Conservation (phyloP, 805 yeast genomes). For the Yarrowia osloensis region DNA sequence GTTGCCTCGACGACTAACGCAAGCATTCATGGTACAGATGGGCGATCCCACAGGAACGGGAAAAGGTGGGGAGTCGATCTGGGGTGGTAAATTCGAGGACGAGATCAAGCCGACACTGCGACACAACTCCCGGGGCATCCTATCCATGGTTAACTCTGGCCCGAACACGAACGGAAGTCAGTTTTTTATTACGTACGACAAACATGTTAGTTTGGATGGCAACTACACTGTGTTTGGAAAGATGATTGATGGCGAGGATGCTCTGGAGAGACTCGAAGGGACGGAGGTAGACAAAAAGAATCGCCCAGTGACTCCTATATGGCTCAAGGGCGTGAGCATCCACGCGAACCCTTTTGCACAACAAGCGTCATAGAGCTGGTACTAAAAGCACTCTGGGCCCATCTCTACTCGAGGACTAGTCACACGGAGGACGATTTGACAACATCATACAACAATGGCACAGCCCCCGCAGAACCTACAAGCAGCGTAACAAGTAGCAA, state of each 20-base stretch:
- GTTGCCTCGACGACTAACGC: too few relatives aligned
- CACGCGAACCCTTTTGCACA: constrained; percentile 51
- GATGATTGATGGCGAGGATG: constrained; percentile 49
- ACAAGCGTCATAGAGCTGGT: too few relatives aligned
- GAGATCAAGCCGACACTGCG: constrained; percentile 48
- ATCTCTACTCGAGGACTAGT: too few relatives aligned
- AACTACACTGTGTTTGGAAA: constrained; percentile 78
- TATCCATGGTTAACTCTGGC: constrained; percentile 92
- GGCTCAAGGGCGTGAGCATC: constrained; percentile 43
- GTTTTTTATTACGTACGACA: constrained; percentile 77
- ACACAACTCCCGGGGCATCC: constrained; percentile 76
- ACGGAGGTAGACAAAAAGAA: constrained; percentile 52
- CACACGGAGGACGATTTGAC: too few relatives aligned
- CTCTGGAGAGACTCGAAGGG: constrained; percentile 61
- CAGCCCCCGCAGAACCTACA: not conserved
- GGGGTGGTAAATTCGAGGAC: constrained; percentile 44
- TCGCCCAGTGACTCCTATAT: constrained; percentile 43
- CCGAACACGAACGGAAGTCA: constrained; percentile 92
- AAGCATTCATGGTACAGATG: constrained; percentile 43
- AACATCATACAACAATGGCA: not conserved
- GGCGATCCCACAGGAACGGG: constrained; percentile 46
- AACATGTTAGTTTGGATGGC: constrained; percentile 72
- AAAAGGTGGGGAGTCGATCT: constrained; percentile 49
- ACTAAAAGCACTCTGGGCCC: too few relatives aligned
- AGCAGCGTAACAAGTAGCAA: too few relatives aligned